phyloP scores from a whole-genome alignment of 441 rosid genomes.

The Erodium texanum region DNA sequence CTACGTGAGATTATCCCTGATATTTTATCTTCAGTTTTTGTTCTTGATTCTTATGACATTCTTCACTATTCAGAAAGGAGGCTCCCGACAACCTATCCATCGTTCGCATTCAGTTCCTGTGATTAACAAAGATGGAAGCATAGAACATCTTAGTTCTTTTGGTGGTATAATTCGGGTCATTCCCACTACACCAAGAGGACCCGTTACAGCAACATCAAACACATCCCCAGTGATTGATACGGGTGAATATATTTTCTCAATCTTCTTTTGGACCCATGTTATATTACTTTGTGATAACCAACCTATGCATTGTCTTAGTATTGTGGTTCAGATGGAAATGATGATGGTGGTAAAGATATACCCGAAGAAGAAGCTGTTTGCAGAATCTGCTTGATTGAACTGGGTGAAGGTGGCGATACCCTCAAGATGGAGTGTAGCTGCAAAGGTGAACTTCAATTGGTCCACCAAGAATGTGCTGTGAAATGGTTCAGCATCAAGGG shows the following conservation, averaged over 20 bases:
- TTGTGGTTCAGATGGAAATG: conserved; percentile 45
- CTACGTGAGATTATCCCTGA: too few species aligned
- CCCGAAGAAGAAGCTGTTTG: conserved; percentile 97
- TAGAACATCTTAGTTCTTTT: conserved; percentile 42
- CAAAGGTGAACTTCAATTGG: conserved; percentile 95
- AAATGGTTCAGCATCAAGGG: conserved; percentile 99
- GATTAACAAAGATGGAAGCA: conserved; percentile 51
- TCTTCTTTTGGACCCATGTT: background rate
- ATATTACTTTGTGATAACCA: conserved; percentile 32
- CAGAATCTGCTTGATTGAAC: conserved; percentile 80
- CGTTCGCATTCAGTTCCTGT: conserved; percentile 86
- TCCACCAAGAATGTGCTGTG: conserved; percentile 89
- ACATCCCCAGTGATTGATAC: conserved; percentile 34
- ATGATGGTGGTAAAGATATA: conserved; percentile 76
- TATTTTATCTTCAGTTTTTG: conserved; percentile 8
- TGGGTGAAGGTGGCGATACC: conserved; percentile 91
- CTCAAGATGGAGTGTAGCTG: conserved; percentile 97
- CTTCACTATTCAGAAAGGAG: conserved; percentile 49
- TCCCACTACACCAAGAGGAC: conserved; percentile 59
- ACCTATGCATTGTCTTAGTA: conserved; percentile 50
- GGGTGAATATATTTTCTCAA: conserved; percentile 31
- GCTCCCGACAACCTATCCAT: conserved; percentile 45
- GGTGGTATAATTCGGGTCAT: conserved; percentile 58
- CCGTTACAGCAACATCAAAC: conserved; percentile 20
- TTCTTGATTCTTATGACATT: conserved; percentile 22